These are phyloP conservation scores for Neurospora sp. DNA, from an alignment of 495 filamentous ascomycete species.

Conservation along the genomic window DNA sequence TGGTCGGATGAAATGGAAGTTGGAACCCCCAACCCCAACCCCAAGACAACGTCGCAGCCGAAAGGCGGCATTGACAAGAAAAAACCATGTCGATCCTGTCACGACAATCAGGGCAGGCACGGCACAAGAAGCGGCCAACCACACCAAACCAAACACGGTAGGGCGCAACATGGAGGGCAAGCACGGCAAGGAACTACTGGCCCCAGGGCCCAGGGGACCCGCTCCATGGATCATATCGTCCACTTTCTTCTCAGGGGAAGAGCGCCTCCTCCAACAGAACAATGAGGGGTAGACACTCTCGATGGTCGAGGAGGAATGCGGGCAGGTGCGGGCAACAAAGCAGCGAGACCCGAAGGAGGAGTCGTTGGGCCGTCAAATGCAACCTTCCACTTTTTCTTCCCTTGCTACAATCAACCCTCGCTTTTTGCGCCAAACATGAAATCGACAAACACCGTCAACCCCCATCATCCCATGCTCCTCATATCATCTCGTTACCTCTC, in stretches of 20 bases:
- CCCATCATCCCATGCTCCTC: not conserved
- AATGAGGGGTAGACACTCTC: not conserved
- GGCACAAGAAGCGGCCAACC: not conserved
- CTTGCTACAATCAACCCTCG: not conserved
- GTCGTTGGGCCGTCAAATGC: not conserved
- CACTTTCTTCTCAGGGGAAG: not conserved
- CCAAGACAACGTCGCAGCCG: not conserved
- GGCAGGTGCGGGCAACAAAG: not conserved
- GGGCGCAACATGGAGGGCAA: not conserved
- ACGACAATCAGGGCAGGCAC: not conserved
- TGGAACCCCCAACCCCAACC: not conserved
- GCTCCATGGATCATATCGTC: not conserved
- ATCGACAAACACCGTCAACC: not conserved
- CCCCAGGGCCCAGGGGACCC: not conserved
- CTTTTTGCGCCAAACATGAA: not conserved
- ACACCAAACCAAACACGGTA: not conserved
- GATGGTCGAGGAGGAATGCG: not conserved
- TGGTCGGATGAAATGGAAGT: not conserved
- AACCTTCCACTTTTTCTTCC: not conserved
- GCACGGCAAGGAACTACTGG: no score
- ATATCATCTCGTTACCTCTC: not conserved
- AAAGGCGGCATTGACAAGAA: not conserved
- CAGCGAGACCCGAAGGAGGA: not conserved
- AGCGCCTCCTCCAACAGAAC: not conserved
- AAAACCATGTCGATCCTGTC: not conserved